These are phyloP conservation scores for Heterobasidion occidentale DNA, from an alignment of 1,284 basidiomycete species.

Conservation along the genomic window DNA sequence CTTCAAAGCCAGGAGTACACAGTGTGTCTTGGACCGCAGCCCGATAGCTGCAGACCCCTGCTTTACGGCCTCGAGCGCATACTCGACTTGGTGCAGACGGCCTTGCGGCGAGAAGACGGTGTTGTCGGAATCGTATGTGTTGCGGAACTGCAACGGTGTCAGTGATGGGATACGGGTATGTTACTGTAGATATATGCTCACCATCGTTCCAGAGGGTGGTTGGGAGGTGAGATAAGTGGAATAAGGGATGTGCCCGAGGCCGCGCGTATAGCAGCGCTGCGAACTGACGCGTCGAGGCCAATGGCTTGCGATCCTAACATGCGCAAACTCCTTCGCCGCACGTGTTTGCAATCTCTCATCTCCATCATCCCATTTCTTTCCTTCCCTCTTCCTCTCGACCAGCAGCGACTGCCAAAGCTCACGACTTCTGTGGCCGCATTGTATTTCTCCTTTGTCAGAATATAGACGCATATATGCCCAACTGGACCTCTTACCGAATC, in stretches of 20 bases:
- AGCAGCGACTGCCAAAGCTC: not conserved
- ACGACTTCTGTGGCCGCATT: not conserved
- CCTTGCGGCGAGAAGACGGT: slow-evolving; percentile 94
- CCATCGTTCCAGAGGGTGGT: not conserved
- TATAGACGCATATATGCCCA: too few relatives aligned
- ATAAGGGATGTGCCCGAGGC: not conserved
- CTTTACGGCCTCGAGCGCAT: slow-evolving; percentile 98
- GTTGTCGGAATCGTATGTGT: slow-evolving; percentile 95
- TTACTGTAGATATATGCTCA: not conserved
- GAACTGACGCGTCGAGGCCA: not conserved
- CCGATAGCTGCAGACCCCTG: slow-evolving; percentile 98
- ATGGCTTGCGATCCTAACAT: slow-evolving; percentile 6
- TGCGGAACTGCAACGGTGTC: slow-evolving; percentile 70
- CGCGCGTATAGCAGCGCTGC: slow-evolving; percentile 3
- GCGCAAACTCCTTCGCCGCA: slow-evolving; percentile 4
- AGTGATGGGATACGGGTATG: not conserved
- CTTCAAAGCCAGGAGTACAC: slow-evolving; percentile 90
- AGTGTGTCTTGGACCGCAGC: slow-evolving; percentile 91
- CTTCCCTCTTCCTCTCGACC: too few relatives aligned
- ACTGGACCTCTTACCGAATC: too few relatives aligned
- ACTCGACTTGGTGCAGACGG: slow-evolving; percentile 93
- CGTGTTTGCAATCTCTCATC: not conserved
- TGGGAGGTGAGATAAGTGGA: not conserved
- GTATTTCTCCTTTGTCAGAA: not conserved
- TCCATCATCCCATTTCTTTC: not conserved